Evolutionary conservation across 2,329 filamentous ascomycete species (phyloP), one percentile per base, ranked within the genome.

Genomic region (Botrytis hyacinthi): DNA sequence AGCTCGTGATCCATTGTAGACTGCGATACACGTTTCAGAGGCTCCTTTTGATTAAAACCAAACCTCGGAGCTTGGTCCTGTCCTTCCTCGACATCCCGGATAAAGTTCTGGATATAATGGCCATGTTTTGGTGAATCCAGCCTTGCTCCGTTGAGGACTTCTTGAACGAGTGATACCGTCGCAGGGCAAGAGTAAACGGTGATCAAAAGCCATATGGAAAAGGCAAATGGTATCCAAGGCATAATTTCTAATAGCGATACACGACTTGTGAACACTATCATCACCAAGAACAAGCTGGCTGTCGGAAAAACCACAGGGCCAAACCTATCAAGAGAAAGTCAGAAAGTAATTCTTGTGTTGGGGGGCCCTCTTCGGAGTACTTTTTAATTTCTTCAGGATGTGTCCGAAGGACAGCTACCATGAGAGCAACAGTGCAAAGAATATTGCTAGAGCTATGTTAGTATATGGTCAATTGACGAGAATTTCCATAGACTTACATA

Each of bases 141-240:
- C 37, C 18, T 22, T 12, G n/a, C 22, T 60, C 37, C 48, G 35
- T 60, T n/a, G 20, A 60, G 37, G 7, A 60, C 54, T 42, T 57
- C 67, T 35, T 44, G 67, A 18, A 44, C 20, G 3, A 70, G n/a
- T 7, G 46, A 66, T n/a, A 59, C 20, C 37, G 72, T 20, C 29
- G 60, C 74, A 26, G 75, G 75, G 10, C 73, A 57, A n/a, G 65
- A 75, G 59, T 71, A 75, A 5, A 76, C 66, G 48, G 73, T 74
- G n/a, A 74, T 48, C 14, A 77, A 32, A 12, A 76, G 57, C 46
- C 73, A 74, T 29, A 76, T 20, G 44, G 65, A 72, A 35, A 77
- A 10, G 7, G 65, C 46, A 67, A 74, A 60, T 4, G 76, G 75
- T 35, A 73, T 51, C 76, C 76, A 76, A 35, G 73, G 73, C 29